Evolutionary conservation across 805 yeast species (phyloP), one percentile per base, ranked within the genome.

Genomic region (Hyphopichia homilentoma): DNA sequence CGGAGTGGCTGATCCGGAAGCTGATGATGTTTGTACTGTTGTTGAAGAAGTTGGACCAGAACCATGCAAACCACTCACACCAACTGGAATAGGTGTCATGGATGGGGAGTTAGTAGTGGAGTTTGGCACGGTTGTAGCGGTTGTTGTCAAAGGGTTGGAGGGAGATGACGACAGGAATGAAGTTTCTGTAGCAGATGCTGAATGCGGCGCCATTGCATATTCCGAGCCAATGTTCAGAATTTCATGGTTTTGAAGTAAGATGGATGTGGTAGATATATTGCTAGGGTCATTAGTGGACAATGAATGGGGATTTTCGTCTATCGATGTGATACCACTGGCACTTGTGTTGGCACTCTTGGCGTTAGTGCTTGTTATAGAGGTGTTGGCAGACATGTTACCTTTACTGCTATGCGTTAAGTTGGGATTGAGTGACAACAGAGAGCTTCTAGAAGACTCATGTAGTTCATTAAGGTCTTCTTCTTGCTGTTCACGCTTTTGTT

Each of bases 121-220:
- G 49, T 35, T 27, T 27, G 30, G 30, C 18, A 27, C 30, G 1
- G 43, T 30, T 3, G 40, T 34, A 14, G 40, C 26, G 4, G 36
- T 30, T 9, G 48, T 38, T 11, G 49, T 41, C 13, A 49, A 35
- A 11, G 45, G 42, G 35, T 19, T 16, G 20, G 12, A 7, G 2
- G 53, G 41, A 2, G 51, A 48, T 22, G 39, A 20, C 15, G 43
- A 34, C 27, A 32, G 36, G 29, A 39, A 45, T 5, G 36, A 22
- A 8, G 39, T 39, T 16, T 44, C 44, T 4, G 45, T 30, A 5
- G 51, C 47, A 7, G 58, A 39, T 16, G 61, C 59, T 22, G 59
- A 51, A 4, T 47, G 44, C 6, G 58, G 42, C 17, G 35, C 28
- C 8, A 33, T 33, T 26, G 34, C 14, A 24, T 8, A 24, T 24